Percentiles rank a stretch among this genome's conserved stretches.
phyloP scores from a whole-genome alignment of 305 asterid species.

The Striga hermonthica region DNA sequence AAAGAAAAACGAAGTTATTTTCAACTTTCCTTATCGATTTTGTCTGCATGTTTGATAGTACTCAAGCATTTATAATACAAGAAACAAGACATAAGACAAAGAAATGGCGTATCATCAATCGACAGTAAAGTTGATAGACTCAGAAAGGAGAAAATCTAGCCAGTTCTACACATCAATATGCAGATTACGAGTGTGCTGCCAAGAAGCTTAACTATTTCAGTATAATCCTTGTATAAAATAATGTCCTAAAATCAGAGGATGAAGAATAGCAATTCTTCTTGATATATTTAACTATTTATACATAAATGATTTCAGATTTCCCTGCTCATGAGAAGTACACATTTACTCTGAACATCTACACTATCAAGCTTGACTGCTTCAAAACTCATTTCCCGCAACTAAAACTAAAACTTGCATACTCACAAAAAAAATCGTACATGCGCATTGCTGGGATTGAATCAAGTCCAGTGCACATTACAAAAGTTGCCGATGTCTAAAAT shows the following conservation, averaged over 20 bases:
- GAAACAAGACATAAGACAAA: background rate
- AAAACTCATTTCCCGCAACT: background rate
- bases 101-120: too few relatives aligned
- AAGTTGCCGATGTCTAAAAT: slow-evolving; percentile 37
- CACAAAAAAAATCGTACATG: background rate
- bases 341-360: background rate
- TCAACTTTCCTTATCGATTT: background rate
- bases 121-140: too few relatives aligned
- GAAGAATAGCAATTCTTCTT: background rate
- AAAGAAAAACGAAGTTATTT: too few relatives aligned
- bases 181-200: background rate
- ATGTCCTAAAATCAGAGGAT: background rate
- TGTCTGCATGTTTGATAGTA: background rate
- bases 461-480: background rate
- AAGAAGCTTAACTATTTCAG: background rate
- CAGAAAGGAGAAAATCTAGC: too few relatives aligned
- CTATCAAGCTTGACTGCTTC: background rate
- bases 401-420: background rate
- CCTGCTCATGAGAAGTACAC: background rate
- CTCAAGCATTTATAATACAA: too few relatives aligned
- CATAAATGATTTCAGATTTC: slow-evolving; percentile 1
- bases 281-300: background rate
- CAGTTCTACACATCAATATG: background rate
- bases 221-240: background rate
- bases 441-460: background rate